These are phyloP conservation scores for Fusarium heterosporum DNA, from an alignment of 2,329 filamentous ascomycete species.

Conservation along the genomic window DNA sequence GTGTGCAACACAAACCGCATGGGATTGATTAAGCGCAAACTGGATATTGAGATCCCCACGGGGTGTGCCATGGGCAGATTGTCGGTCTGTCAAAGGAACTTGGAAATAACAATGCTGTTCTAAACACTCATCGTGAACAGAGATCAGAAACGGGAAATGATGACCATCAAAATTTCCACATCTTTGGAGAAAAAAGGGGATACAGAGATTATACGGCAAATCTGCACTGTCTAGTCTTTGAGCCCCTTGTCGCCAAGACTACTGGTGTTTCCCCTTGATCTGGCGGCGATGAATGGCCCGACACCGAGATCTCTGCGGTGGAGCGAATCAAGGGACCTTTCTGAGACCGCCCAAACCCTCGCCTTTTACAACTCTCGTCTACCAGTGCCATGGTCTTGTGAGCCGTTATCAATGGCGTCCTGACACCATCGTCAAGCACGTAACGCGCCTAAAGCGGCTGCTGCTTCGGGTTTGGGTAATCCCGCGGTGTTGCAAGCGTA, in stretches of 20 bases:
- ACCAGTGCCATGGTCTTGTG: neutral
- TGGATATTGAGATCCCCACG: slow-evolving; percentile 21
- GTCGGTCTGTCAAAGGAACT: slow-evolving; percentile 26
- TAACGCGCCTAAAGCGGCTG: slow-evolving; percentile 40
- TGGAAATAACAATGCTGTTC: slow-evolving; percentile 5
- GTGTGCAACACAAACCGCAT: slow-evolving; percentile 33
- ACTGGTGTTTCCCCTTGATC: slow-evolving; percentile 33
- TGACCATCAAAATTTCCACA: slow-evolving; percentile 25
- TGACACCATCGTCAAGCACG: slow-evolving; percentile 4
- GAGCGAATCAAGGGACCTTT: slow-evolving; percentile 35
- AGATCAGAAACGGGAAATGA: slow-evolving; percentile 16
- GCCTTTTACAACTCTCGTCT: neutral
- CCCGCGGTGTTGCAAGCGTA: slow-evolving; percentile 22
- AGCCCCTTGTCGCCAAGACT: slow-evolving; percentile 42
- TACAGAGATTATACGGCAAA: slow-evolving; percentile 27
- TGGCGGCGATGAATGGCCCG: slow-evolving; percentile 26
- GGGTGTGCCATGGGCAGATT: slow-evolving; percentile 17
- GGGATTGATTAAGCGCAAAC: slow-evolving; percentile 29
- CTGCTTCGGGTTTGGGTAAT: slow-evolving; percentile 24
- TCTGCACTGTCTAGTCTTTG: slow-evolving; percentile 29
- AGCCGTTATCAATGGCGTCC: slow-evolving; percentile 1
- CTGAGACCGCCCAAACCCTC: slow-evolving; percentile 6
- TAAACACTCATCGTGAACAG: slow-evolving; percentile 6
- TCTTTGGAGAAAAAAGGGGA: slow-evolving; percentile 7
- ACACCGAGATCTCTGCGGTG: slow-evolving; percentile 39